Evolutionary conservation across 2,329 filamentous ascomycete genomes (phyloP), one percentile per base, ranked within the genome.

Genomic region (Botrytis aclada): DNA sequence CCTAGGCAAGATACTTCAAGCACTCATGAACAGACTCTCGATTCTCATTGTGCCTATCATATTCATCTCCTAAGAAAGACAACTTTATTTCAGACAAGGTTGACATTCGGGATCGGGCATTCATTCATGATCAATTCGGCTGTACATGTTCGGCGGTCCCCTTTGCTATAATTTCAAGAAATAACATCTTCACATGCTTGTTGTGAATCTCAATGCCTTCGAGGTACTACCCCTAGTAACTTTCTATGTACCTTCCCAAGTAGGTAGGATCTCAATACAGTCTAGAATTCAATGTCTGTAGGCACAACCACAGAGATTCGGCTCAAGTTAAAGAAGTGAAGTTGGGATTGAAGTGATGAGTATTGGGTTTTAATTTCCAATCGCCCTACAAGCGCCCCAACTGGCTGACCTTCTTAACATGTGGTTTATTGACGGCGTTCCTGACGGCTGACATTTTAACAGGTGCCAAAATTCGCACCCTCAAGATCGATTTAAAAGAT

Each of bases 201-300:
- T 41, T 14, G 29, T 41, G 25, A 20, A 10, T 22, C 37, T 69
- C 22, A 32, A 43, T 32, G 18, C 47, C 25, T 69, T 69, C 16
- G 47, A 69, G 37, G 37, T 56, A 32, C 47, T 41, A 56, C 37
- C 65, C 61, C 47, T n/a, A 69, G n/a, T 7, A 56, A 32, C 34
- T 41, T 37, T 25, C 32, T 1, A 41, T 32, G n/a, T 56, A 69
- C 47, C 65, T 69, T 69, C 65, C 65, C 41, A 69, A 69, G 47
- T 67, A 56, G 37, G 47, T 32, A 69, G 37, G 37, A 69, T 67
- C 34, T 56, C n/a, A 41, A 25, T 10, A 32, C n/a, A n/a, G 18
- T 69, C 47, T 69, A 56, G 47, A 69, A 32, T 41, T 37, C 63
- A n/a, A 29, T 54, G 39, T 12, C 34, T 67, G n/a, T 4, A 69